Percentiles rank a stretch among this genome's conserved stretches.
These are phyloP conservation scores for Mycena chlorophos DNA, from an alignment of 768 basidiomycete genomes.

Conservation along the genomic window DNA sequence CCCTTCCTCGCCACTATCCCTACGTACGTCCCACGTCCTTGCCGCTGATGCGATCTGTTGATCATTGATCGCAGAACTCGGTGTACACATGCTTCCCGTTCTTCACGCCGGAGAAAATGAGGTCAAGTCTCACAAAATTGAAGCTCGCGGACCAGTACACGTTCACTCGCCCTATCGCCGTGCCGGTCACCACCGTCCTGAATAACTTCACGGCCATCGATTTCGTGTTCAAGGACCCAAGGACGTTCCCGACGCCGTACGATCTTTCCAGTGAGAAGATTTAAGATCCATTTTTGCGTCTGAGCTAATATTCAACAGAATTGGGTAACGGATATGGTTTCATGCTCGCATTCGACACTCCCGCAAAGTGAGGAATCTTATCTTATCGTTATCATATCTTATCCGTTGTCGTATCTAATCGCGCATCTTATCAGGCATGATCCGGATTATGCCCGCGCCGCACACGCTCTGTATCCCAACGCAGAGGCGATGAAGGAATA, in stretches of 20 bases:
- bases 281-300: not conserved
- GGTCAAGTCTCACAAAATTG: conserved; percentile 39
- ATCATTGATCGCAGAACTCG: conserved; percentile 47
- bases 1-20: conserved; percentile 43
- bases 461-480: conserved; percentile 33
- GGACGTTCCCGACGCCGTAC: conserved; percentile 33
- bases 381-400: not conserved
- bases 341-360: conserved; percentile 33
- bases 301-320: not conserved
- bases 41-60: conserved; percentile 26
- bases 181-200: conserved; percentile 31
- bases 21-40: conserved; percentile 25
- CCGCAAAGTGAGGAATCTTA: conserved; percentile 15
- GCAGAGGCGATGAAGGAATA: conserved; percentile 25
- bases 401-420: conserved; percentile 11
- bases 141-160: conserved; percentile 40
- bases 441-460: conserved; percentile 18
- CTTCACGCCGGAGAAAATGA: conserved; percentile 51
- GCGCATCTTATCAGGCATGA: conserved; percentile 20
- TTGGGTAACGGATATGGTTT: conserved; percentile 32
- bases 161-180: conserved; percentile 39
- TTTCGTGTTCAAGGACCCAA: conserved; percentile 32
- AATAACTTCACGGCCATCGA: conserved; percentile 35
- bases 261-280: conserved; percentile 22
- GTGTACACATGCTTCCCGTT: conserved; percentile 68